A percentile compares a stretch with the other conserved stretches of the same genome.
phyloP scores from a whole-genome alignment of 495 filamentous ascomycete genomes.

The Podospora australis region DNA sequence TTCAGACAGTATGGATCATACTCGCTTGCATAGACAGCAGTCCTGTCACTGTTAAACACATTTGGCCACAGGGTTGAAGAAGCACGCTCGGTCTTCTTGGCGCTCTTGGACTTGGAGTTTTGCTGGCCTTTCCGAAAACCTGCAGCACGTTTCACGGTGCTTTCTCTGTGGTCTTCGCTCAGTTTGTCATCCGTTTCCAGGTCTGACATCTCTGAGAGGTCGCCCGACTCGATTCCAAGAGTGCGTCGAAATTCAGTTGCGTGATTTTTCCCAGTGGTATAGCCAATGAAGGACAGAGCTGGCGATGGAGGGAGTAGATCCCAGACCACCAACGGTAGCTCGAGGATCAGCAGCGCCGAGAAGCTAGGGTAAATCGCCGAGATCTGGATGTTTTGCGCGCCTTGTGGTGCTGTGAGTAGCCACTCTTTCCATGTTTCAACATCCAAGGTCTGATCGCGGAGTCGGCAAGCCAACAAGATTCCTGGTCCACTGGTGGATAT shows the following conservation, averaged over 20 bases:
- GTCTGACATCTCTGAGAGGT: too few relatives aligned
- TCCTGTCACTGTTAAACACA: background rate
- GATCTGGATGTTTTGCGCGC: constrained; percentile 5
- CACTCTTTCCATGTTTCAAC: constrained; percentile 11
- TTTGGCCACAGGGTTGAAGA: constrained; percentile 3
- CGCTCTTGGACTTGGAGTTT: too few relatives aligned
- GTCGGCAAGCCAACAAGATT: constrained; percentile 6
- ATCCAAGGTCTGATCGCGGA: constrained; percentile 4
- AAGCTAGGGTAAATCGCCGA: constrained; percentile 10
- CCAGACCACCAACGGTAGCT: constrained; percentile 13
- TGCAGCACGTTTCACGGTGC: too few relatives aligned
- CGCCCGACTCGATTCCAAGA: too few relatives aligned
- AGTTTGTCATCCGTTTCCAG: too few relatives aligned
- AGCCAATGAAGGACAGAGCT: too few relatives aligned
- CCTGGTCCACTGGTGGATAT: background rate
- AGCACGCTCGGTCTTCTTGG: too few relatives aligned
- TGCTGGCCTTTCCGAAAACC: too few relatives aligned
- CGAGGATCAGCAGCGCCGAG: constrained; percentile 5
- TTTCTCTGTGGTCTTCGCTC: too few relatives aligned
- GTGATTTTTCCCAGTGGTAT: too few relatives aligned
- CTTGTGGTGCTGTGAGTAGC: constrained; percentile 3
- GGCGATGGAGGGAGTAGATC: too few relatives aligned
- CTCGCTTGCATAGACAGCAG: constrained; percentile 1
- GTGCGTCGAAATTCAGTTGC: too few relatives aligned
- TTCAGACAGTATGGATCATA: constrained; percentile 2